phyloP scores from a whole-genome alignment of 352 stramenopile species.

The Globisporangium mamillatum region DNA sequence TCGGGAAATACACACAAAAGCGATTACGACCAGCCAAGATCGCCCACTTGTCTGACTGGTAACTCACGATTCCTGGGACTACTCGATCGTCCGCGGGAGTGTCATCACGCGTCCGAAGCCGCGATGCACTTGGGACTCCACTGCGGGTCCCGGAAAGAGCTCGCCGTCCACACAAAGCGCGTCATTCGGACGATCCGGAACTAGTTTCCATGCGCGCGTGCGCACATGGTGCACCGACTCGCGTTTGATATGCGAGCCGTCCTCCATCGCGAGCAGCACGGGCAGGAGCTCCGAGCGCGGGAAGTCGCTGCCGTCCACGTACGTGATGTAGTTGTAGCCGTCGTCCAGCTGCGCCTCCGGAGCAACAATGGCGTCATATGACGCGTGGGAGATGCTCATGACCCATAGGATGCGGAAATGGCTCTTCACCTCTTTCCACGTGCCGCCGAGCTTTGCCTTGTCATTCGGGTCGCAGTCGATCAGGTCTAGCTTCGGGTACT shows the following conservation, averaged over 20 bases:
- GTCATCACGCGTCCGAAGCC: constrained; percentile 52
- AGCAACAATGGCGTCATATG: constrained; percentile 45
- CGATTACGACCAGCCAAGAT: background rate
- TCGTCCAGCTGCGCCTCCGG: constrained; percentile 50
- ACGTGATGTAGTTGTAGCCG: constrained; percentile 61
- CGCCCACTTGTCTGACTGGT: background rate
- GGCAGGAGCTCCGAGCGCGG: constrained; percentile 35
- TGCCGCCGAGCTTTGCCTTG: constrained; percentile 14
- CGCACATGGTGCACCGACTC: constrained; percentile 41
- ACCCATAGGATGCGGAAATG: constrained; percentile 61
- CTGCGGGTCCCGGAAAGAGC: constrained; percentile 36
- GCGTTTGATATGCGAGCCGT: constrained; percentile 43
- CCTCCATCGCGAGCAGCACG: constrained; percentile 53
- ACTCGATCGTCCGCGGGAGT: constrained; percentile 14
- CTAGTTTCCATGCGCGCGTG: constrained; percentile 58
- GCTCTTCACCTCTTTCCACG: constrained; percentile 48
- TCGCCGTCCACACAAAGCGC: constrained; percentile 66
- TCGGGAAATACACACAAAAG: background rate
- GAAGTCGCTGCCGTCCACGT: constrained; percentile 35
- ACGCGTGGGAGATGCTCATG: constrained; percentile 61
- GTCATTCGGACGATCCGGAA: constrained; percentile 34
- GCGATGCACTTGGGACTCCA: constrained; percentile 58
- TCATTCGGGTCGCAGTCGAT: constrained; percentile 24
- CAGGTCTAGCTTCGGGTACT: constrained; percentile 41
- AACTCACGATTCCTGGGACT: background rate